phyloP scores from a whole-genome alignment of 2,329 filamentous ascomycete species.

The Dothideomycetes sp. region DNA sequence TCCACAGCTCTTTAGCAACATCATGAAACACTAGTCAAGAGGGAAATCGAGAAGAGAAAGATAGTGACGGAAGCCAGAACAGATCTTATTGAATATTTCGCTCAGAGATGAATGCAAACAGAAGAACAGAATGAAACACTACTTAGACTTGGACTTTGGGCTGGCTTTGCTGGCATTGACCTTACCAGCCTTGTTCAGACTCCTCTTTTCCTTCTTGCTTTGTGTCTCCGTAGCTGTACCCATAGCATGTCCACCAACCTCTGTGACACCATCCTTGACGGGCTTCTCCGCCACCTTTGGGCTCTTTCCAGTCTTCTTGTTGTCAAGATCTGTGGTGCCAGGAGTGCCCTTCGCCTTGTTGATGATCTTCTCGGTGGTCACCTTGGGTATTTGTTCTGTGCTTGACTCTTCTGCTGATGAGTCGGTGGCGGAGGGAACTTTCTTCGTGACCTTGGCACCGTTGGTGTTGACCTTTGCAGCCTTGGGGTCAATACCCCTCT shows the following conservation, averaged over 20 bases:
- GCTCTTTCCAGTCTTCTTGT: conserved; percentile 5
- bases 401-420: neutral
- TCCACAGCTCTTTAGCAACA: neutral
- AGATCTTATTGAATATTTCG: neutral
- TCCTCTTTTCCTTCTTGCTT: conserved; percentile 22
- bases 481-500: conserved; percentile 41
- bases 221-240: conserved; percentile 15
- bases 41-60: neutral
- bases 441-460: conserved; percentile 17
- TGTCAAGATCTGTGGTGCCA: neutral
- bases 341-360: conserved; percentile 17
- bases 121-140: neutral
- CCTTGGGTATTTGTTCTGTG: neutral
- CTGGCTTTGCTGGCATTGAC: conserved; percentile 16
- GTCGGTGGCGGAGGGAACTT: neutral
- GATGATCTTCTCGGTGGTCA: conserved; percentile 18
- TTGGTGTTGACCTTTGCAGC: conserved; percentile 18
- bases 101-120: neutral
- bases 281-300: conserved; percentile 14
- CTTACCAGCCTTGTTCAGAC: conserved; percentile 14
- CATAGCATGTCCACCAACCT: conserved; percentile 12
- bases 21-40: too few relatives aligned
- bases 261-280: conserved; percentile 6
- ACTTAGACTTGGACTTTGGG: conserved; percentile 15
- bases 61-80: neutral